Conservation (phyloP, 768 basidiomycete genomes). For the Leccinum sublutescens region DNA sequence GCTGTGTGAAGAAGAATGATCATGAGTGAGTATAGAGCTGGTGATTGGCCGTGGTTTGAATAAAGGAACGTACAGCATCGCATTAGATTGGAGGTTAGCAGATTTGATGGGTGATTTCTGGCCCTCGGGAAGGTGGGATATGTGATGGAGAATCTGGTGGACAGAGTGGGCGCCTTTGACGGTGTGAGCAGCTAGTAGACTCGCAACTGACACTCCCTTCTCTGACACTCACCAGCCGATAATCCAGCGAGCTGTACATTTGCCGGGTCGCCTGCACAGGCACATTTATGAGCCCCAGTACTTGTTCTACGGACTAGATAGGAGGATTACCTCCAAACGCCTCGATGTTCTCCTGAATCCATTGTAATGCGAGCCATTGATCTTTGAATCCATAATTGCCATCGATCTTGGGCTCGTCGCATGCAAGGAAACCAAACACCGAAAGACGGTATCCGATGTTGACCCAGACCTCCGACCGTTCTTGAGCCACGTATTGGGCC, state of each 20-base stretch:
- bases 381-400: conserved; percentile 88
- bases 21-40: background rate
- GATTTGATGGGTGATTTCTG: conserved; percentile 61
- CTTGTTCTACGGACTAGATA: background rate
- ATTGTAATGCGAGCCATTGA: conserved; percentile 74
- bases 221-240: conserved; percentile 56
- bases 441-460: conserved; percentile 78
- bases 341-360: conserved; percentile 66
- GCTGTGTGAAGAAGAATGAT: conserved; percentile 27
- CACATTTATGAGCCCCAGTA: background rate
- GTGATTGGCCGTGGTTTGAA: background rate
- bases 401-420: conserved; percentile 54
- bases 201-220: background rate
- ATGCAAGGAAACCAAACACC: conserved; percentile 73
- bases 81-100: conserved; percentile 71
- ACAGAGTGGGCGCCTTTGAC: conserved; percentile 67
- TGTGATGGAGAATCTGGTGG: conserved; percentile 71
- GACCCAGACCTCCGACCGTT: conserved; percentile 68
- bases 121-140: conserved; percentile 57
- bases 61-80: conserved; percentile 52
- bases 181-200: background rate
- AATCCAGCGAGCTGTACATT: conserved; percentile 64
- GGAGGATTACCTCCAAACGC: conserved; percentile 59
- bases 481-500: conserved; percentile 65
- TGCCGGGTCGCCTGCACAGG: conserved; percentile 51